A percentile compares a stretch with the other conserved stretches of the same genome.
Conservation (phyloP, 306 rosid species). For the Lathyrus tuberosus region DNA sequence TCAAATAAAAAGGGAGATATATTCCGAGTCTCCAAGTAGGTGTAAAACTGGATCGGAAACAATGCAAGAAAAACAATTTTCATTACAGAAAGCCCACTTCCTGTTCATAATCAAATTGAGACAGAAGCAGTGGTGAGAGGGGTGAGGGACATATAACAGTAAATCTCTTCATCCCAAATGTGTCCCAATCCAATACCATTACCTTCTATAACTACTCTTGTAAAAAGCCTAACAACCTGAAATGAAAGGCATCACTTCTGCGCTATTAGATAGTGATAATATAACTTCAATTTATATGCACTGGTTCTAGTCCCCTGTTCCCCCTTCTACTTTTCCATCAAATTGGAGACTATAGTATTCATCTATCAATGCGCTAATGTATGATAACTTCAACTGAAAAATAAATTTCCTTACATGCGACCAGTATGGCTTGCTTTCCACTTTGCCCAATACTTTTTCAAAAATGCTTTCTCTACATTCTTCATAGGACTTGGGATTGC, state of each 20-base stretch:
- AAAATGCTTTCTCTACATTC: slow-evolving; percentile 83
- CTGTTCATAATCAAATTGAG: not conserved
- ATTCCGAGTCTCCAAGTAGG: slow-evolving; percentile 26
- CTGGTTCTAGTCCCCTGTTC: not conserved
- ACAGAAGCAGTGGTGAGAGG: no score
- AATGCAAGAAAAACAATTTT: slow-evolving; percentile 9
- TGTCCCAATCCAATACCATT: slow-evolving; percentile 10
- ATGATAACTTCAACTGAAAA: slow-evolving; percentile 21
- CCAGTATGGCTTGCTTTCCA: slow-evolving; percentile 91
- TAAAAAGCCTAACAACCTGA: not conserved
- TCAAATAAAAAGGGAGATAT: not conserved
- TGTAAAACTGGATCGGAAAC: slow-evolving; percentile 4
- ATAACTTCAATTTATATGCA: not conserved
- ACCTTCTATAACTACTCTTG: not conserved
- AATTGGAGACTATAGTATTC: not conserved
- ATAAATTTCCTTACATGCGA: slow-evolving; percentile 58
- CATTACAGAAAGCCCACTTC: not conserved
- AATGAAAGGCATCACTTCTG: not conserved
- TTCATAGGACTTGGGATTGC: slow-evolving; percentile 85
- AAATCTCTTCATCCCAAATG: not conserved
- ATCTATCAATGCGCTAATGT: not conserved
- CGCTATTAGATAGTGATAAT: not conserved
- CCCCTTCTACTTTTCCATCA: not conserved
- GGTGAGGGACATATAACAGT: no score
- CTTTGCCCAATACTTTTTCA: slow-evolving; percentile 90